Percentiles rank a stretch among this genome's conserved stretches.
These are phyloP conservation scores for Gracilariopsis chorda DNA, from an alignment of 23 red algal genomes.

Conservation along the genomic window DNA sequence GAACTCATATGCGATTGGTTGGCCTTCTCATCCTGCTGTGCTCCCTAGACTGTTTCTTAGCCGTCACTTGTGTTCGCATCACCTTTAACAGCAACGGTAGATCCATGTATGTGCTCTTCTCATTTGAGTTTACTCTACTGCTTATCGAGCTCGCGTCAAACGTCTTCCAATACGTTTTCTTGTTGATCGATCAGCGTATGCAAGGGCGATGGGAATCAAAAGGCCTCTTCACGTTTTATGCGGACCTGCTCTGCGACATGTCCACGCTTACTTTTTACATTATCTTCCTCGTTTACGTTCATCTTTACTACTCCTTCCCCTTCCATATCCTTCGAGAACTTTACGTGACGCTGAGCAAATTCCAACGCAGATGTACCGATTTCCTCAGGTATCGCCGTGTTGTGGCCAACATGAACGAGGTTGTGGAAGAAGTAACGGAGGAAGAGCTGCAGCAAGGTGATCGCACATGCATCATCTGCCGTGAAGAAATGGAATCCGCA, in stretches of 20 bases:
- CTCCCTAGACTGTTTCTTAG: constrained; percentile 57
- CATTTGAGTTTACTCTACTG: constrained; percentile 92
- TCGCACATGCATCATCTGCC: constrained; percentile 98
- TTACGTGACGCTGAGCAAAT: constrained; percentile 75
- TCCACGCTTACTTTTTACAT: constrained; percentile 92
- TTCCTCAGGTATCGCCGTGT: constrained; percentile 93
- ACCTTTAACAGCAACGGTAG: constrained; percentile 42
- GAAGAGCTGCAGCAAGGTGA: constrained; percentile 86
- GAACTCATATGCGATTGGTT: constrained; percentile 71
- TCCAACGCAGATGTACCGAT: constrained; percentile 75
- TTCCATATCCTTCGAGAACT: constrained; percentile 96
- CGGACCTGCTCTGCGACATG: constrained; percentile 83
- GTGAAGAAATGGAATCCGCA: constrained; percentile 89
- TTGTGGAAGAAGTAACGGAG: constrained; percentile 79
- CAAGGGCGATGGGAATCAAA: constrained; percentile 87
- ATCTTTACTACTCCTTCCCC: constrained; percentile 85
- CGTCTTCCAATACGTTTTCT: constrained; percentile 68
- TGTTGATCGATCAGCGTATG: constrained; percentile 68
- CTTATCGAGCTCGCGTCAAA: constrained; percentile 73
- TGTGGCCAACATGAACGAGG: constrained; percentile 84
- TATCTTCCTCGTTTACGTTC: constrained; percentile 94
- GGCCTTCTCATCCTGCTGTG: constrained; percentile 65
- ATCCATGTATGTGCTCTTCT: constrained; percentile 87
- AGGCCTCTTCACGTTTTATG: constrained; percentile 81
- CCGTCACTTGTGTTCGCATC: constrained; percentile 26